phyloP scores from a whole-genome alignment of 1,284 basidiomycete species.

The Afroboletus lepidellus region DNA sequence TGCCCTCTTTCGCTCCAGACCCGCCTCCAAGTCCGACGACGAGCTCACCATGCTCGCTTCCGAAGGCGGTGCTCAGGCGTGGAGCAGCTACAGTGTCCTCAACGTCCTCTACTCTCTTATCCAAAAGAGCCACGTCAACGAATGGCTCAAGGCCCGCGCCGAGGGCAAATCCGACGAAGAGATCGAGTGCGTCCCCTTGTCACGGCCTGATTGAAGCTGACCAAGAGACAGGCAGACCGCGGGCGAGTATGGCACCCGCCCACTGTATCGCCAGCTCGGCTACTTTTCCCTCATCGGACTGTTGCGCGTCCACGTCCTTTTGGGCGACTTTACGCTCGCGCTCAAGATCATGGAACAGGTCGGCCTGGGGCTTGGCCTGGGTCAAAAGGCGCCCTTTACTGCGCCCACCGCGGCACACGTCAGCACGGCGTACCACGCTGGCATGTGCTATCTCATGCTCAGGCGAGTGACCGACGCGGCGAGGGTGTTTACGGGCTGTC shows the following conservation, averaged over 20 bases:
- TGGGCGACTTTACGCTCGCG: slow-evolving; percentile 95
- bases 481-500: slow-evolving; percentile 87
- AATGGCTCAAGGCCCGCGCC: slow-evolving; percentile 84
- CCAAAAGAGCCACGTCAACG: slow-evolving; percentile 94
- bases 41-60: slow-evolving; percentile 77
- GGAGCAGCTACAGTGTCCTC: slow-evolving; percentile 96
- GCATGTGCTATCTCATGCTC: slow-evolving; percentile 95
- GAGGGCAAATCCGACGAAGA: slow-evolving; percentile 81
- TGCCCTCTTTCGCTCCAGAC: slow-evolving; percentile 87
- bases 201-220: slow-evolving; percentile 2
- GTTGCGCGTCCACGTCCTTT: slow-evolving; percentile 90
- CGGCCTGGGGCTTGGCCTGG: slow-evolving; percentile 85
- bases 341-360: slow-evolving; percentile 95
- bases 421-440: slow-evolving; percentile 92
- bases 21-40: slow-evolving; percentile 85
- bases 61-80: slow-evolving; percentile 74
- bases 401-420: slow-evolving; percentile 95
- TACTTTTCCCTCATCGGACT: slow-evolving; percentile 97
- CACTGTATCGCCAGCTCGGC: slow-evolving; percentile 94
- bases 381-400: slow-evolving; percentile 84
- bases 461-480: slow-evolving; percentile 94
- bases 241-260: slow-evolving; percentile 88
- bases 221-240: slow-evolving; percentile 73
- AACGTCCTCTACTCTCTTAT: slow-evolving; percentile 98
- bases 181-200: slow-evolving; percentile 59